Base-by-base conservation (phyloP, 73 alveolate species). In the Paramecium tetraurelia region DNA sequence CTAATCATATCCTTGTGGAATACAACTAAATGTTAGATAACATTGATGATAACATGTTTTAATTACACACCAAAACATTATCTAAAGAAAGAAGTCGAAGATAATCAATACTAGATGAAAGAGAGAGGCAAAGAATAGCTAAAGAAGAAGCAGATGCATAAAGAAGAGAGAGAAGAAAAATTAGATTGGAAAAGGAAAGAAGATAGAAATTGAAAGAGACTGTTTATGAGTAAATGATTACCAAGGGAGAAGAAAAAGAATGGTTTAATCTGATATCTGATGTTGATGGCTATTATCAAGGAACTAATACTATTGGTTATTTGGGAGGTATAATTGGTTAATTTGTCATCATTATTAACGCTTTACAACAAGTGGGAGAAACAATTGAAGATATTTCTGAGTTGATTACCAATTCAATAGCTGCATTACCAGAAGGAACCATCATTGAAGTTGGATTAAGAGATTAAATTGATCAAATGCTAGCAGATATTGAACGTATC, bases 111-210 rank as follows among this genome's bases (percentile, higher is more conserved):
- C 22, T 80, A 24, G 90, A 80, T 20, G 70, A 80, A 80, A 80
- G 90, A 44, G 90, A 80, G 43, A n/a, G 72, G 20, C 8, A 80
- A 12, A 80, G 90, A 80, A 2, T 80, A 10, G 90, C 70, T 0
- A 80, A 80, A 43, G 90, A 80, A 48, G 90, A 80, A 27, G 48
- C 46, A 11, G 70, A 43, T 22, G n/a, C 58, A 80, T 48, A 80
- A 80, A 80, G 90, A 80, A 80, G 75, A 80, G 90, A 80, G 16
- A 41, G 90, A 80, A 80, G 75, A 80, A 80, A 48, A 80, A 44
- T 44, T 14, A 80, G 90, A 80, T 80, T 80, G 48, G 90, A 80
- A 24, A 80, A 63, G 29, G 90, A 80, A 80, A 80, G 90, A 80
- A 80, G 90, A 80, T 24, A 80, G 48, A 80, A 46, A 48, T 24